phyloP scores from a whole-genome alignment of 768 basidiomycete genomes.

The Suillus placidus region DNA sequence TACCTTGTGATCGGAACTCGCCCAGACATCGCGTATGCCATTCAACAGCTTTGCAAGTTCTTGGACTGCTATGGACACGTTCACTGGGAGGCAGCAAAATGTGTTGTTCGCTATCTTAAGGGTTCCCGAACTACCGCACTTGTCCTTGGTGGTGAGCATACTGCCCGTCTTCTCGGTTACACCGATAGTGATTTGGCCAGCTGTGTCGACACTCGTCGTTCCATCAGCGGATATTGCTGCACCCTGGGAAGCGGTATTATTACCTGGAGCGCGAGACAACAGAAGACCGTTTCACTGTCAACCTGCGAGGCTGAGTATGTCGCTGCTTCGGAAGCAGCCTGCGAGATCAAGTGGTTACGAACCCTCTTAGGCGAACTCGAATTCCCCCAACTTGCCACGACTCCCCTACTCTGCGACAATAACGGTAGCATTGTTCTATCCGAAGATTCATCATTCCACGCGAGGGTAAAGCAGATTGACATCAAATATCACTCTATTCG shows the following conservation, averaged over 20 bases:
- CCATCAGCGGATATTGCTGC: slow-evolving; percentile 23
- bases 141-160: slow-evolving; percentile 11
- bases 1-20: neutral
- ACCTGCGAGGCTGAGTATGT: slow-evolving; percentile 50
- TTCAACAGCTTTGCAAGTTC: neutral
- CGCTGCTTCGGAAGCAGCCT: slow-evolving; percentile 36
- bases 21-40: neutral
- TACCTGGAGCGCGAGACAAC: slow-evolving; percentile 39
- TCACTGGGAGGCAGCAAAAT: slow-evolving; percentile 6
- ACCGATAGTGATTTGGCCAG: slow-evolving; percentile 34
- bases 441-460: slow-evolving; percentile 38
- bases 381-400: slow-evolving; percentile 19
- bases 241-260: slow-evolving; percentile 26
- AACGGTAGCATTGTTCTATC: slow-evolving; percentile 38
- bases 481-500: slow-evolving; percentile 42
- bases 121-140: neutral
- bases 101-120: slow-evolving; percentile 18
- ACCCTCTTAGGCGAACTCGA: slow-evolving; percentile 19
- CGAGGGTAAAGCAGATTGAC: slow-evolving; percentile 47
- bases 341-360: slow-evolving; percentile 41
- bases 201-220: slow-evolving; percentile 9
- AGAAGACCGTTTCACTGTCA: slow-evolving; percentile 41
- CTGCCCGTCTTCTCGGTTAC: slow-evolving; percentile 16
- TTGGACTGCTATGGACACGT: neutral
- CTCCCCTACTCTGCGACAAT: slow-evolving; percentile 33